These are phyloP conservation scores for Thalassiosira gravida DNA, from an alignment of 352 stramenopile genomes.

Conservation along the genomic window DNA sequence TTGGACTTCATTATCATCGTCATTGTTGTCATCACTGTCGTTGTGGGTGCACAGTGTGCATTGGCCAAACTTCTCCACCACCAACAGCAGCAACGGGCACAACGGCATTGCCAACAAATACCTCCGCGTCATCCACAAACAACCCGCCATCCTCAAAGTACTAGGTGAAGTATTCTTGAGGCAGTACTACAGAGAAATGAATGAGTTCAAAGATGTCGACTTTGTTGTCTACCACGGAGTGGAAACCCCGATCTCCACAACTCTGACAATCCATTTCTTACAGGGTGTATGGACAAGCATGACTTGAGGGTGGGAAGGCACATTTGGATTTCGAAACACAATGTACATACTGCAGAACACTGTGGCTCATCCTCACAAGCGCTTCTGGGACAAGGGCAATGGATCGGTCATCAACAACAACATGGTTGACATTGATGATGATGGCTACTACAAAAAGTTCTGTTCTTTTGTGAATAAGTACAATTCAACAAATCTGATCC, in stretches of 20 bases:
- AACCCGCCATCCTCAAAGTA: conserved; percentile 16
- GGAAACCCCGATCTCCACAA: not conserved
- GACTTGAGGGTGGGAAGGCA: not conserved
- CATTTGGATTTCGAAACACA: conserved; percentile 7
- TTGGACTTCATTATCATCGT: too few relatives aligned
- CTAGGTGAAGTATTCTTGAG: conserved; percentile 35
- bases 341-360: conserved; percentile 3
- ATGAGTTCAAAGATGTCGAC: conserved; percentile 18
- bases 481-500: not conserved
- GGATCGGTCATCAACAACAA: too few relatives aligned
- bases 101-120: conserved; percentile 6
- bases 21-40: not conserved
- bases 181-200: conserved; percentile 2
- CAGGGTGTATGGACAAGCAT: conserved; percentile 11
- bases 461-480: conserved; percentile 12
- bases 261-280: conserved; percentile 25
- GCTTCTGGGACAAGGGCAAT: too few relatives aligned
- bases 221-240: conserved; percentile 14
- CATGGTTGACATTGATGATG: too few relatives aligned
- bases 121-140: conserved; percentile 9
- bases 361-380: conserved; percentile 16
- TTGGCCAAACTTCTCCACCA: conserved; percentile 13
- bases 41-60: conserved; percentile 18
- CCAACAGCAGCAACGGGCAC: too few relatives aligned
- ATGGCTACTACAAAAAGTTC: conserved; percentile 14